These are phyloP conservation scores for Phytophthora pluvialis DNA, from an alignment of 352 stramenopile genomes.

Conservation along the genomic window DNA sequence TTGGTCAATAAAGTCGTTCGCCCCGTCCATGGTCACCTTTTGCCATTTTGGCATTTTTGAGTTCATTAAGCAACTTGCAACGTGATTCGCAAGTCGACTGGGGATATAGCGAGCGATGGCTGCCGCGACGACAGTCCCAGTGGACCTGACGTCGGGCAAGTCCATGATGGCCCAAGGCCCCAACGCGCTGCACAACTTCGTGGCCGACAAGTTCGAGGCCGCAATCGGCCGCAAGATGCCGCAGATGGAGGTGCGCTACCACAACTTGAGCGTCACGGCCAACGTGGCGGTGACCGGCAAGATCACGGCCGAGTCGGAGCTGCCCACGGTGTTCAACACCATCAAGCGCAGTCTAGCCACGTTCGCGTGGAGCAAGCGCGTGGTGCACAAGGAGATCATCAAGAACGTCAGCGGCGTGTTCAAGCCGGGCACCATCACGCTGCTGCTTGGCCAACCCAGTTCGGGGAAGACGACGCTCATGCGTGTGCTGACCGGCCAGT, in stretches of 20 bases:
- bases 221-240: conserved; percentile 49
- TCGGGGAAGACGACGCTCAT: conserved; percentile 50
- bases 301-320: conserved; percentile 36
- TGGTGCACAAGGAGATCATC: conserved; percentile 44
- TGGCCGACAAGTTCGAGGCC: conserved; percentile 45
- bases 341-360: conserved; percentile 6
- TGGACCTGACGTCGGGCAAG: conserved; percentile 10
- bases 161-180: conserved; percentile 36
- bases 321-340: conserved; percentile 38
- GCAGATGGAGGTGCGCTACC: conserved; percentile 67
- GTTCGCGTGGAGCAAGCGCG: conserved; percentile 24
- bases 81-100: too few species aligned
- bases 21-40: too few species aligned
- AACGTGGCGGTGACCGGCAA: conserved; percentile 27
- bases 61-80: too few species aligned
- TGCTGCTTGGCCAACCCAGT: conserved; percentile 45
- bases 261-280: conserved; percentile 52
- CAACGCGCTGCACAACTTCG: conserved; percentile 41
- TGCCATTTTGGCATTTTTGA: too few species aligned
- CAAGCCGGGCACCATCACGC: conserved; percentile 40
- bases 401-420: conserved; percentile 39
- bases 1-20: too few species aligned
- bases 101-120: too few species aligned
- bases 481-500: conserved; percentile 38
- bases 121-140: too few species aligned